Conservation (phyloP, 2,329 filamentous ascomycete species). For the Camillea tinctor region DNA sequence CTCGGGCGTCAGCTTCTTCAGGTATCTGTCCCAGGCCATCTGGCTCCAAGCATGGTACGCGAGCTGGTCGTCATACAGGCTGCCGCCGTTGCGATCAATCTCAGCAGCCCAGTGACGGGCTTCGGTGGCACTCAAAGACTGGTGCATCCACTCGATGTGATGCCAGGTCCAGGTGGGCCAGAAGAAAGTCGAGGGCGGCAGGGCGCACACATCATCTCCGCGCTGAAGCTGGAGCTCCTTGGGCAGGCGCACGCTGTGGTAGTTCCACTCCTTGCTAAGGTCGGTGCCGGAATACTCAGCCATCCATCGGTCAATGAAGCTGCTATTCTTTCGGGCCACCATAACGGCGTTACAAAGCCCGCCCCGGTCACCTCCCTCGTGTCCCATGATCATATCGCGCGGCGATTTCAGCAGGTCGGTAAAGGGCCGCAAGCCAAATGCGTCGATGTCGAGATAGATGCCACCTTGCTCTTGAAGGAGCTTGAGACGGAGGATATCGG, state of each 20-base stretch:
- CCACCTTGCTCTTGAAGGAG: conserved; percentile 35
- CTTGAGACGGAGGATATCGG: conserved; percentile 36
- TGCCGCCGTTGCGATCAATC: conserved; percentile 33
- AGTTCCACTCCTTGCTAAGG: conserved; percentile 37
- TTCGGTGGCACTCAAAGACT: conserved; percentile 28
- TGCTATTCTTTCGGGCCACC: conserved; percentile 34
- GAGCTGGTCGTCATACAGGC: conserved; percentile 36
- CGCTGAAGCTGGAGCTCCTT: conserved; percentile 29
- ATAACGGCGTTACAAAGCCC: conserved; percentile 41
- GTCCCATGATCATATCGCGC: conserved; percentile 33
- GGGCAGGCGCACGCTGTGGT: conserved; percentile 37
- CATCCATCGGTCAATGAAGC: conserved; percentile 37
- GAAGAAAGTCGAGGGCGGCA: conserved; percentile 38
- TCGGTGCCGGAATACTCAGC: conserved; percentile 34
- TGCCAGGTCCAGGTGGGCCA: conserved; percentile 42
- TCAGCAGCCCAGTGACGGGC: conserved; percentile 30
- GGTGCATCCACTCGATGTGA: conserved; percentile 40
- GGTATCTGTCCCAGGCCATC: conserved; percentile 35
- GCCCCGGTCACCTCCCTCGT: conserved; percentile 38
- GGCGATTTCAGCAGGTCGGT: conserved; percentile 29
- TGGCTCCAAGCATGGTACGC: conserved; percentile 41
- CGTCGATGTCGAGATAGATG: conserved; percentile 38
- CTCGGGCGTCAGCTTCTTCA: conserved; percentile 34
- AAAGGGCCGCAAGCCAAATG: conserved; percentile 35
- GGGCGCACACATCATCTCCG: conserved; percentile 34